Base-by-base conservation (phyloP, 1,284 basidiomycete genomes). In the Cryptococcus sp. region DNA sequence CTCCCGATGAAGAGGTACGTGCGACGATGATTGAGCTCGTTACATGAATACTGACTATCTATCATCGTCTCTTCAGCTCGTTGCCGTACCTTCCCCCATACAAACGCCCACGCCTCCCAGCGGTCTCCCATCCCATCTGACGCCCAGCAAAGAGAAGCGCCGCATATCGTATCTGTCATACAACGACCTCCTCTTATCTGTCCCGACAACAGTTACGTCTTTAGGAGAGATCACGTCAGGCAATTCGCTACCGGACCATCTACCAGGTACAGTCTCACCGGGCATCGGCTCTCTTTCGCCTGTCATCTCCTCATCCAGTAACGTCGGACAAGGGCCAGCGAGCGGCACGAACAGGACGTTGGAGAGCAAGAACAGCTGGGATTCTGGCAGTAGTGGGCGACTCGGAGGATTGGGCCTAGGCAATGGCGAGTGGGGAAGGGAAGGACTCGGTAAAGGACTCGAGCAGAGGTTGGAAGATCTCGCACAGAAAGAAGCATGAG, bases 151-250 rank as follows among this genome's bases (percentile, higher is more conserved):
- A 62, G 69, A 71, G 47, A 71, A 69, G 57, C 74, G 78, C 80
- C 50, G 81, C 86, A 91, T 93, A 30, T 90, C 88, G 0, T 93
- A 92, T 81, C 84, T 93, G 76, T 88, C 89, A 2, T 92, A 92
- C 76, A 85, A 86, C 42, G 91, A 93, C 73, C 83, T 93, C 5
- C 84, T 93, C 42, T 81, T 87, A 0, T 88, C 87, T 0, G 86
- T 88, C 0, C 91, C 91, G 0, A 81, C 86, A 0, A 83, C 87
- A 3, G 85, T 86, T 11, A 82, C 86, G 30, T 84, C 89, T 1
- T 83, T 93, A 3, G 85, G 85, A 0, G 85, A 85, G 3, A 83
- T 92, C 54, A 90, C 89, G 0, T 84, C 83, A 3, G 79, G 79
- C 23, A 68, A 64, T 47, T 61, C 75, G 23, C 73, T 72, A 17